Evolutionary conservation across 352 stramenopile species (phyloP).

Genomic region (Pythium myriotylum): DNA sequence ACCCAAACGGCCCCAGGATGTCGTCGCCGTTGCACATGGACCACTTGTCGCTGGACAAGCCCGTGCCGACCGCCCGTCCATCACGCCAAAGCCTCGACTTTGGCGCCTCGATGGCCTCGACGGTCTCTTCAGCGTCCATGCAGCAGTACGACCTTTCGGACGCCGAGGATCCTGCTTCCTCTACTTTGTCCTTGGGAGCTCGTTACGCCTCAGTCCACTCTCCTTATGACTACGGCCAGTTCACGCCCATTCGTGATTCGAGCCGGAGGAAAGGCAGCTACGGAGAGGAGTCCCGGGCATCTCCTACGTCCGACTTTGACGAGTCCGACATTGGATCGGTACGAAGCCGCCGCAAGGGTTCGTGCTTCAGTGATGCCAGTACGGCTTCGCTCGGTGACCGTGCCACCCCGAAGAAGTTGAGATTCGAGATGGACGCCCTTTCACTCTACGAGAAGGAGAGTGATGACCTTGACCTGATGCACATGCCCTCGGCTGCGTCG

Average conservation of each 20-base stretch:
- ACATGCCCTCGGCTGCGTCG: constrained; percentile 16
- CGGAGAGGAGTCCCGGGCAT: neutral
- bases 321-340: constrained; percentile 16
- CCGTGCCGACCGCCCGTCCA: neutral
- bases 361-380: constrained; percentile 26
- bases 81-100: constrained; percentile 45
- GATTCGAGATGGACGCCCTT: constrained; percentile 28
- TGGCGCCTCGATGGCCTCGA: constrained; percentile 70
- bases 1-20: neutral
- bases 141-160: constrained; percentile 60
- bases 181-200: constrained; percentile 14
- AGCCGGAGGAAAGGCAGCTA: constrained; percentile 7
- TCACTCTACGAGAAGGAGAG: constrained; percentile 28
- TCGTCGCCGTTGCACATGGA: constrained; percentile 22
- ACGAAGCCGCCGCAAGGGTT: constrained; percentile 21
- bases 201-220: constrained; percentile 18
- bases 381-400: constrained; percentile 18
- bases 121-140: constrained; percentile 44
- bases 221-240: constrained; percentile 24
- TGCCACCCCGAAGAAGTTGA: constrained; percentile 25
- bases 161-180: constrained; percentile 37
- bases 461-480: neutral
- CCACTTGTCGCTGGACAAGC: constrained; percentile 24
- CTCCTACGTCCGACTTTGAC: constrained; percentile 11
- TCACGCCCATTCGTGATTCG: neutral